These are phyloP conservation scores for Pyrenophora seminiperda DNA, from an alignment of 2,329 filamentous ascomycete species.

Conservation along the genomic window DNA sequence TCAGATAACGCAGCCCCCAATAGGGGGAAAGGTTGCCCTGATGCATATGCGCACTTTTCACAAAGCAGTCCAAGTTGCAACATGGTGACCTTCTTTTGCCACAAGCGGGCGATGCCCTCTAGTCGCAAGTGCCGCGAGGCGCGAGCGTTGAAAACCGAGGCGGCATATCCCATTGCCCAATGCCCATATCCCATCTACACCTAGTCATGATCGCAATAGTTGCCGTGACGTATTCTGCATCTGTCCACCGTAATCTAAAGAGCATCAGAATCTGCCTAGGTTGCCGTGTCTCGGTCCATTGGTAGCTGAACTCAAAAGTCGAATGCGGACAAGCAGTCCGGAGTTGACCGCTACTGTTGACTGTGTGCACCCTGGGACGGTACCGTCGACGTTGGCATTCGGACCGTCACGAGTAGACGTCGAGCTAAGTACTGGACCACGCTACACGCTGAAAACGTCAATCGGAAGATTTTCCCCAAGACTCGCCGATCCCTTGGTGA, in stretches of 20 bases:
- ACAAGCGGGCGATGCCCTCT: too few species aligned
- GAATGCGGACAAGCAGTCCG: constrained; percentile 2
- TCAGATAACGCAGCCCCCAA: too few species aligned
- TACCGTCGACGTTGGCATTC: constrained; percentile 1
- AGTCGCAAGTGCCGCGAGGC: too few species aligned
- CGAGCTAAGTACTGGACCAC: constrained; percentile 2
- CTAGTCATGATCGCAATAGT: too few species aligned
- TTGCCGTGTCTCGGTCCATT: neutral
- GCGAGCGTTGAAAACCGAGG: too few species aligned
- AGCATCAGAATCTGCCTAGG: neutral
- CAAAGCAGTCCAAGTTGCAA: too few species aligned
- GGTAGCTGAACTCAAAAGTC: neutral
- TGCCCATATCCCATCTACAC: too few species aligned
- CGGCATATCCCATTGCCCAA: too few species aligned
- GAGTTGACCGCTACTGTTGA: constrained; percentile 2
- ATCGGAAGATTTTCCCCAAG: neutral
- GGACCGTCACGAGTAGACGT: constrained; percentile 14
- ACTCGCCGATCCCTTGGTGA: neutral
- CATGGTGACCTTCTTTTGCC: too few species aligned
- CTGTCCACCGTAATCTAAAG: neutral
- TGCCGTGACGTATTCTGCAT: neutral
- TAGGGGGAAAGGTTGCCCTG: too few species aligned
- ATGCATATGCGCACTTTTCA: too few species aligned
- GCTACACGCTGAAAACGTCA: neutral
- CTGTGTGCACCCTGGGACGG: constrained; percentile 4